Base-by-base conservation (phyloP, 23 red algal species). In the Gracilariopsis chorda region DNA sequence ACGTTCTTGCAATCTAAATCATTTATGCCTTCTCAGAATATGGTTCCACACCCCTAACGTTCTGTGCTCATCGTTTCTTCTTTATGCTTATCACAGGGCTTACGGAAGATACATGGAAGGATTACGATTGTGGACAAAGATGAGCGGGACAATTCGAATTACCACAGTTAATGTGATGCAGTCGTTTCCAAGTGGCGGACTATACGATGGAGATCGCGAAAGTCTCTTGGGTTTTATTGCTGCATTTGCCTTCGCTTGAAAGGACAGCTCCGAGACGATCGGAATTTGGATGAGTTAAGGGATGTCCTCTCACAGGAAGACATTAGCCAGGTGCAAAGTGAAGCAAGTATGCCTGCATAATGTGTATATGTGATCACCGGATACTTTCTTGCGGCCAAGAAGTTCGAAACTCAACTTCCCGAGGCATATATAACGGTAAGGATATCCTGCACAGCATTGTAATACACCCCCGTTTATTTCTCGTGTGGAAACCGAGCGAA, bases 31-130 rank as follows among this genome's bases (percentile, higher is more conserved):
- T 25, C 62, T 17, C 30, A 12, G 69, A 12, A 24, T 44, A 37
- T 27, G 10, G 42, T 55, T 14, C n/a, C 14, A 14, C 16, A 55
- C 49, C 14, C n/a, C n/a, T 55, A 16, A 55, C n/a, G 14, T 55
- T 14, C 14, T 14, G 14, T 14, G n/a, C 14, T 55, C 16, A 55
- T n/a, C n/a, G n/a, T n/a, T n/a, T n/a, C n/a, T n/a, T n/a, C n/a
- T n/a, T 16, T 55, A n/a, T 55, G 5, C 1, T 78, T 45, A 35
- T 7, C 24, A 19, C 7, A 89, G 85, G 33, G 65, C 85, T 6
- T 89, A 89, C 48, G 85, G 59, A 32, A 47, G 85, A 49, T 89
- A 89, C 51, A 89, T 89, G 85, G 85, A 89, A 55, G 85, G 44
- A 9, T 25, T 78, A 42, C 65, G 69, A 61, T 24, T 89, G n/a